A percentile compares a stretch with the other conserved stretches of the same genome.
These are phyloP conservation scores for Naegleria fowleri DNA, from an alignment of 208 protist genomes.

Conservation along the genomic window DNA sequence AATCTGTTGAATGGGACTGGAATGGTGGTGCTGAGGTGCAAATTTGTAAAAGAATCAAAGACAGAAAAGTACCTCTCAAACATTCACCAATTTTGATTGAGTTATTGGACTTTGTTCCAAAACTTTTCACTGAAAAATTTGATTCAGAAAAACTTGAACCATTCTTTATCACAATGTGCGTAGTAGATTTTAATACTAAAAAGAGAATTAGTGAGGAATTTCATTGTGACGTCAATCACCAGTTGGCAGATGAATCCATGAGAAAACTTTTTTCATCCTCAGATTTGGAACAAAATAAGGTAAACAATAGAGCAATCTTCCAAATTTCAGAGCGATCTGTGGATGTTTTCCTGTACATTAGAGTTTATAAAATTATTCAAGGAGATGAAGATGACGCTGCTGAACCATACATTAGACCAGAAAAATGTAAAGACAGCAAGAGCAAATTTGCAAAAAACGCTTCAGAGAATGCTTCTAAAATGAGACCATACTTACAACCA, in stretches of 20 bases:
- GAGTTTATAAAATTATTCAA: conserved; percentile 20
- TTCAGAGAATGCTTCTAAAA: not conserved
- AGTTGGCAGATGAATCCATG: not conserved
- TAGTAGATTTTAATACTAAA: not conserved
- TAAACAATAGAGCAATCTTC: conserved; percentile 3
- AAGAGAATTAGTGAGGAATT: conserved; percentile 15
- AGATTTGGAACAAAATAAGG: not conserved
- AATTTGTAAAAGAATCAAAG: conserved; percentile 11
- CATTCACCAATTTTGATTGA: conserved; percentile 14
- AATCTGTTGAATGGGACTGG: not conserved
- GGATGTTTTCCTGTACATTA: not conserved
- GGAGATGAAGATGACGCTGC: conserved; percentile 3
- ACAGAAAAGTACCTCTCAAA: not conserved
- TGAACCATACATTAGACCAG: not conserved
- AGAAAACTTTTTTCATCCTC: not conserved
- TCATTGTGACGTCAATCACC: not conserved
- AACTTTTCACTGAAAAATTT: conserved; percentile 20
- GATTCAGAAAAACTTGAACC: conserved; percentile 6
- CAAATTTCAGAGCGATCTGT: not conserved
- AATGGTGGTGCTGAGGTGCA: conserved; percentile 11
- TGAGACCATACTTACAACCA: not conserved
- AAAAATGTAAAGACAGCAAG: not conserved
- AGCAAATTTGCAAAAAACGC: not conserved
- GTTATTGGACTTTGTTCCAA: not conserved
- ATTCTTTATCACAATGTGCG: not conserved